Evolutionary conservation across 345 rosid species (phyloP).

Genomic region (Rhizophora mangle): DNA sequence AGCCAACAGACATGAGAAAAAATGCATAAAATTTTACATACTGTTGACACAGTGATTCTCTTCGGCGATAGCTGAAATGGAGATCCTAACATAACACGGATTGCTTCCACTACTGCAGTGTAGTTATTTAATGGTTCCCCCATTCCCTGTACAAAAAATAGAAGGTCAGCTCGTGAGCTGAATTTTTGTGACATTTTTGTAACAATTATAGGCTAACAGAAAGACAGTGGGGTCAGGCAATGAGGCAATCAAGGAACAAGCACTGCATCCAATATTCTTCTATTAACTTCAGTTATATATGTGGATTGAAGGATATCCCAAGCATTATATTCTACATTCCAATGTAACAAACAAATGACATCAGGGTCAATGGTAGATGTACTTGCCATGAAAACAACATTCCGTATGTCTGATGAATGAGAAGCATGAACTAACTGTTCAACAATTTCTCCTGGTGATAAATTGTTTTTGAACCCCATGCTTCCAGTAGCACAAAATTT

Average conservation of each 20-base stretch:
- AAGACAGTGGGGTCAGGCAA: too few relatives aligned
- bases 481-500: conserved; percentile 97
- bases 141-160: conserved; percentile 69
- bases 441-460: conserved; percentile 86
- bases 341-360: not conserved
- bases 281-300: too few relatives aligned
- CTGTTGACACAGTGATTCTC: conserved; percentile 91
- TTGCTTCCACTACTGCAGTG: conserved; percentile 74
- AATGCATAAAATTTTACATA: conserved; percentile 23
- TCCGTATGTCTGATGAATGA: conserved; percentile 63
- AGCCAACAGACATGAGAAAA: not conserved
- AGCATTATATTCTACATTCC: too few relatives aligned
- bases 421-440: conserved; percentile 96
- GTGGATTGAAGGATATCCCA: too few relatives aligned
- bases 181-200: too few relatives aligned
- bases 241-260: too few relatives aligned
- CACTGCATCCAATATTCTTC: too few relatives aligned
- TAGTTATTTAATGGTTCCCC: conserved; percentile 98
- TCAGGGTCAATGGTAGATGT: not conserved
- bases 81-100: conserved; percentile 62
- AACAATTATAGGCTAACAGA: too few relatives aligned
- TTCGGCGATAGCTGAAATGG: conserved; percentile 83
- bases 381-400: conserved; percentile 88
- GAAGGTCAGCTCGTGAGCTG: conserved; percentile 1
- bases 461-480: conserved; percentile 88